Base-by-base conservation (phyloP, 2,329 filamentous ascomycete genomes). In the Hypoxylon sp. region DNA sequence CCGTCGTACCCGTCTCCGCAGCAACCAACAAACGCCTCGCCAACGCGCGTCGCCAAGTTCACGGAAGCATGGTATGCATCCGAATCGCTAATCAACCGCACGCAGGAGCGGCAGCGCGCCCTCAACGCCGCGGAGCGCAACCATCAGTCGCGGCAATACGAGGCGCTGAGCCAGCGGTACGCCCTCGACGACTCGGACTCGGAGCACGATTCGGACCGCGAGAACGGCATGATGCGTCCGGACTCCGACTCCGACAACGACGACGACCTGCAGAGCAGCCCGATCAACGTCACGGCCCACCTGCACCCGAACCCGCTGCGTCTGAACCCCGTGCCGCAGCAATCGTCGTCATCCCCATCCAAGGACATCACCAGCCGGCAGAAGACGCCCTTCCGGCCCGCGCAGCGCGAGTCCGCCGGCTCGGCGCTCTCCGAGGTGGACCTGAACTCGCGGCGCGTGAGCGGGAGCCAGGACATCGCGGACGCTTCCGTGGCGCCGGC, bases 21-120 rank as follows among this genome's bases (percentile, higher is more conserved):
- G 43, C 72, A 75, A 19, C 71, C 79, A 32, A 75, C 58, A 30
- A 75, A 72, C 61, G 69, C 73, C 11, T 77, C 78, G 48, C 80
- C 79, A 17, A 75, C 74, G 34, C 83, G 84, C 32, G 70, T 78
- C 1, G 80, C 81, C 45, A 83, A 80, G 69, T 87, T 87, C 71
- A 87, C 82, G 4, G 86, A 88, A 73, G 81, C 84, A 0, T 88
- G 86, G 86, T 82, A 82, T 67, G 80, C 86, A 2, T 83, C 84
- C 0, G 85, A 88, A 41, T 86, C 85, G 1, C 81, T 87, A 45
- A 81, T 86, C 73, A 82, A 80, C 55, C 83, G 85, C 71, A 88
- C 86, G 2, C 84, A 87, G 67, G 81, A 87, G 72, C 82, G 84
- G n/a, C 82, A 83, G 69, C 81, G 81, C 45, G 80, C 80, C 49